Percentiles rank a stretch among this genome's conserved stretches.
Evolutionary conservation across 2,329 filamentous ascomycete species (phyloP).

Genomic region (Xylariaceae sp.): DNA sequence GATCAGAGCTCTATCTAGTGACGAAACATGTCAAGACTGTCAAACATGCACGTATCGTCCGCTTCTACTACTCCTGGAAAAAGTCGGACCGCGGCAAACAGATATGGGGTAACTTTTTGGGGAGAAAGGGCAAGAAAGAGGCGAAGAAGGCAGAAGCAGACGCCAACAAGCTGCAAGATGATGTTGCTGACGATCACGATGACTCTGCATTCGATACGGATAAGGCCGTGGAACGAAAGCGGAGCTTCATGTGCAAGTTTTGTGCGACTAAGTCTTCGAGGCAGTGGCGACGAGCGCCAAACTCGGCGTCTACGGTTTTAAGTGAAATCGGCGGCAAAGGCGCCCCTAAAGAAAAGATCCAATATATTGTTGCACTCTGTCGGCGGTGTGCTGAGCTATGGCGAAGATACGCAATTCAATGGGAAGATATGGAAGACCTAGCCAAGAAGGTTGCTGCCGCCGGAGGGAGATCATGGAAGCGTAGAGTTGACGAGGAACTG

Average conservation of each 20-base stretch:
- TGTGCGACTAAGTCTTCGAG: constrained; percentile 74
- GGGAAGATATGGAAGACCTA: constrained; percentile 89
- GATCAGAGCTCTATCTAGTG: constrained; percentile 81
- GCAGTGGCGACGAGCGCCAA: constrained; percentile 89
- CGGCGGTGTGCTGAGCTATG: constrained; percentile 87
- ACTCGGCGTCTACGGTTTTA: constrained; percentile 66
- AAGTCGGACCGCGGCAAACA: constrained; percentile 81
- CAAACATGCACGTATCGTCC: constrained; percentile 73
- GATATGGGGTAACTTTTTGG: constrained; percentile 85
- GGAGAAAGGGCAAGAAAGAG: constrained; percentile 86
- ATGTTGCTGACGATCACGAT: constrained; percentile 86
- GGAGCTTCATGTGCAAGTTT: constrained; percentile 89
- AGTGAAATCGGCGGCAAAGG: constrained; percentile 60
- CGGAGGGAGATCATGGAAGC: constrained; percentile 79
- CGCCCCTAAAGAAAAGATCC: constrained; percentile 77
- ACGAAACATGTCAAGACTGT: constrained; percentile 82
- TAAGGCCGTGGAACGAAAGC: constrained; percentile 75
- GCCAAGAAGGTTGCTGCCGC: constrained; percentile 78
- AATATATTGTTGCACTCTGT: constrained; percentile 78
- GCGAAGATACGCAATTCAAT: constrained; percentile 93
- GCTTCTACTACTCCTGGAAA: constrained; percentile 98
- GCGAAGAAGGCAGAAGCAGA: constrained; percentile 67
- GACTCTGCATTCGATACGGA: constrained; percentile 93
- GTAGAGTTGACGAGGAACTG: constrained; percentile 87
- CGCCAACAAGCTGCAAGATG: constrained; percentile 75